Evolutionary conservation across 2,329 filamentous ascomycete species (phyloP), one percentile per base, ranked within the genome.

Genomic region (Calycina marina): DNA sequence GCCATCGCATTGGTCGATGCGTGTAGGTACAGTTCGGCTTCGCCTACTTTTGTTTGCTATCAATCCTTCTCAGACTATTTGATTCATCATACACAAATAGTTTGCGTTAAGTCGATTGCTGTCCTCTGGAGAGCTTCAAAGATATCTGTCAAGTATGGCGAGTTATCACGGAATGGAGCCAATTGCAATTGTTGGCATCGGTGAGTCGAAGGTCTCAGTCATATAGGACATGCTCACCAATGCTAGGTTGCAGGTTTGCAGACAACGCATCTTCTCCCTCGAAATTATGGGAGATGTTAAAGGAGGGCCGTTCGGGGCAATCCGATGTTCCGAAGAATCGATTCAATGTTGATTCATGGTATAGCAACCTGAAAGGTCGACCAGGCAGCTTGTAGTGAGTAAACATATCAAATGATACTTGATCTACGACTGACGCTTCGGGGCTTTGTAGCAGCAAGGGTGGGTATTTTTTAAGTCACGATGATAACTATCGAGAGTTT

Each of bases 361-460:
- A 69, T 40, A 62, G 64, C 0, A 56, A 62, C 8, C 58, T 58
- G 4, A 56, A 60, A 31, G 20, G 20, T n/a, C 54, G 62, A 8
- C 59, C 31, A 9, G 25, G 31, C 14, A 27, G 22, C 11, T 4
- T 13, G 8, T 22, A 22, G 20, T 22, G n/a, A n/a, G 20, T n/a
- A 22, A 22, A 22, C n/a, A 8, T 22, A n/a, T n/a, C n/a, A n/a
- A n/a, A n/a, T n/a, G n/a, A n/a, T n/a, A n/a, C n/a, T n/a, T n/a
- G n/a, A n/a, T n/a, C n/a, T n/a, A n/a, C n/a, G n/a, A n/a, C n/a
- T n/a, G n/a, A n/a, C n/a, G n/a, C n/a, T n/a, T n/a, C n/a, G n/a
- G n/a, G n/a, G 8, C n/a, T 22, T 22, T 22, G 20, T n/a, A 22
- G 20, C n/a, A 22, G 20, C 9, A 27, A 18, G n/a, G n/a, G 26